Evolutionary conservation across 2,329 filamentous ascomycete species (phyloP).

Genomic region (Pleomassaria siparia): DNA sequence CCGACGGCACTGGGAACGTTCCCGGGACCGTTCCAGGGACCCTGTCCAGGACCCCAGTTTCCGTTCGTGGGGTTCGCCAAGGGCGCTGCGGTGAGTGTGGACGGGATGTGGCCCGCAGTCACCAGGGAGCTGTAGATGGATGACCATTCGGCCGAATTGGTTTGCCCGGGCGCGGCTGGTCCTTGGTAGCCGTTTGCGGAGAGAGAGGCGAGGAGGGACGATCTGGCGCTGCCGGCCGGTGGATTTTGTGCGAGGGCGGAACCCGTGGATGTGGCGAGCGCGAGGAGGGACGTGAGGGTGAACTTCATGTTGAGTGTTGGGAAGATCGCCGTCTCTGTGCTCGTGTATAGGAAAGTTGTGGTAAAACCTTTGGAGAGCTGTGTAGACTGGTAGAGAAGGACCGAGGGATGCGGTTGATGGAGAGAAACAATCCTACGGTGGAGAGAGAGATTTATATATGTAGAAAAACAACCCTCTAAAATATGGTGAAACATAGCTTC

Average conservation of each 20-base stretch:
- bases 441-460: not conserved
- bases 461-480: not conserved
- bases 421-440: too few species aligned
- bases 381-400: not conserved
- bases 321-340: not conserved
- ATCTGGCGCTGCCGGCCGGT: not conserved
- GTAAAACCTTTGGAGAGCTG: not conserved
- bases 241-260: not conserved
- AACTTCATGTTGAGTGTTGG: constrained; percentile 4
- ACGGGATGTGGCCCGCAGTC: constrained; percentile 8
- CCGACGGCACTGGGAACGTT: constrained; percentile 1
- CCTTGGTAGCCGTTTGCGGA: not conserved
- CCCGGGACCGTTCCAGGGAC: constrained; percentile 6
- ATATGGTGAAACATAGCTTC: not conserved
- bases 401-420: too few species aligned
- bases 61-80: not conserved
- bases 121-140: constrained; percentile 10
- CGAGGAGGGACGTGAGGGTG: not conserved
- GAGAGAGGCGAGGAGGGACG: constrained; percentile 3
- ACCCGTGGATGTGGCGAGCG: not conserved
- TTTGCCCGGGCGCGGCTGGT: not conserved
- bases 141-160: constrained; percentile 5
- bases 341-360: not conserved
- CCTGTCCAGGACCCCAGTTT: constrained; percentile 8
- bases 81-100: constrained; percentile 4